Evolutionary conservation across 2,329 filamentous ascomycete genomes (phyloP).

Genomic region (Aspergillus transmontanensis): DNA sequence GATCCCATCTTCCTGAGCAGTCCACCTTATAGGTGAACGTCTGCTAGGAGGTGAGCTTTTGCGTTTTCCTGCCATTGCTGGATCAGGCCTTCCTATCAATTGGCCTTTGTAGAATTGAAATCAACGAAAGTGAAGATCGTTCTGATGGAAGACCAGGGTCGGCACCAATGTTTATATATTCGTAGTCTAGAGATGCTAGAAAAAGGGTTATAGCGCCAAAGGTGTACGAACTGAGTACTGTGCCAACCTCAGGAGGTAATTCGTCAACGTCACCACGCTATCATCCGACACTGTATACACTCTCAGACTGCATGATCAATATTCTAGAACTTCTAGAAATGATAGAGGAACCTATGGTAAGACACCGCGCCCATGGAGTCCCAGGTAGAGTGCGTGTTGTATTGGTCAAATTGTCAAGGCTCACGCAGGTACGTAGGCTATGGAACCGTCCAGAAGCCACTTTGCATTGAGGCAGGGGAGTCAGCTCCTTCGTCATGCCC

Average conservation of each 20-base stretch:
- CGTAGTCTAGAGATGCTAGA: neutral
- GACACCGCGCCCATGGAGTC: neutral
- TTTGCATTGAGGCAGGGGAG: neutral
- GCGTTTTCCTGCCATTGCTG: neutral
- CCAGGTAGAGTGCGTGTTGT: neutral
- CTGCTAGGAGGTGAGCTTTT: neutral
- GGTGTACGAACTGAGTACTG: neutral
- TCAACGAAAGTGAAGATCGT: neutral
- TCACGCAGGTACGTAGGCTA: neutral
- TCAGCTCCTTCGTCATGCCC: neutral
- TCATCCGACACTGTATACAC: neutral
- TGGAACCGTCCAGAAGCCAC: neutral
- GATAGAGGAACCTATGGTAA: neutral
- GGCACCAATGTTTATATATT: neutral
- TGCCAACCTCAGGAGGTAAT: neutral
- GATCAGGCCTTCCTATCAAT: neutral
- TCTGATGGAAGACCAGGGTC: neutral
- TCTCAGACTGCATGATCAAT: neutral
- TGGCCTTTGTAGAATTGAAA: neutral
- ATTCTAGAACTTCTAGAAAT: neutral
- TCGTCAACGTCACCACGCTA: neutral
- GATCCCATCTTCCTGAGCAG: neutral
- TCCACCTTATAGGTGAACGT: neutral
- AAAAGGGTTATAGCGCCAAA: neutral
- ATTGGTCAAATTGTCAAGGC: neutral